These are phyloP conservation scores for Syzygium oleosum DNA, from an alignment of 345 rosid genomes.

Conservation along the genomic window DNA sequence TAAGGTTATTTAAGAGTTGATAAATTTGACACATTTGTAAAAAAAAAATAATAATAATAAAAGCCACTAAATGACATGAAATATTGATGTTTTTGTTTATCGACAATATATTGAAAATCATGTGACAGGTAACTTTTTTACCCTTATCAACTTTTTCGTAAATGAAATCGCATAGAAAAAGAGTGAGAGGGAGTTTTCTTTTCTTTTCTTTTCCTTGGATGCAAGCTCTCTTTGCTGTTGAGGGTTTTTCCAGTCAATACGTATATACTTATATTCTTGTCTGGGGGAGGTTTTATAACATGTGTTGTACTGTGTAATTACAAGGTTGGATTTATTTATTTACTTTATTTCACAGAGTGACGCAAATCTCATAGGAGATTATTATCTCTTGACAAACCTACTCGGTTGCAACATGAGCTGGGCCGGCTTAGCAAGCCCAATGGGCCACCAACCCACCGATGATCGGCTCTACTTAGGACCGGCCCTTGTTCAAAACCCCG, in stretches of 20 bases:
- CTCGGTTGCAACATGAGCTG: neutral
- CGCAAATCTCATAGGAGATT: neutral
- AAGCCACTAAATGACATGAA: neutral
- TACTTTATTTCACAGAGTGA: no score
- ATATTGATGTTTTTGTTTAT: neutral
- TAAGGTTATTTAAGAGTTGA: neutral
- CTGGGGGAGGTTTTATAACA: neutral
- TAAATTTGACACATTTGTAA: neutral
- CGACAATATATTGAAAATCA: neutral
- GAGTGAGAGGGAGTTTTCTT: neutral
- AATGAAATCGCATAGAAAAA: neutral
- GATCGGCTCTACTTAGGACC: neutral
- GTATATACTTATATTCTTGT: neutral
- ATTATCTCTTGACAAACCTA: neutral
- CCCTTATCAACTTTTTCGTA: neutral
- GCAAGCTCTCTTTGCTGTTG: neutral
- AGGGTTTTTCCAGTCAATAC: neutral
- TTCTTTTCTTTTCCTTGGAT: neutral
- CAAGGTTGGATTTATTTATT: neutral
- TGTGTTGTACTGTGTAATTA: neutral
- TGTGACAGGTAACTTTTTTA: neutral
- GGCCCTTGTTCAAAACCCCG: neutral
- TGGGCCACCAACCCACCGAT: neutral
- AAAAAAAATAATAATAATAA: neutral
- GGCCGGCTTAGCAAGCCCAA: neutral